These are phyloP conservation scores for Misopates orontium DNA, from an alignment of 257 asterid species.

Conservation along the genomic window DNA sequence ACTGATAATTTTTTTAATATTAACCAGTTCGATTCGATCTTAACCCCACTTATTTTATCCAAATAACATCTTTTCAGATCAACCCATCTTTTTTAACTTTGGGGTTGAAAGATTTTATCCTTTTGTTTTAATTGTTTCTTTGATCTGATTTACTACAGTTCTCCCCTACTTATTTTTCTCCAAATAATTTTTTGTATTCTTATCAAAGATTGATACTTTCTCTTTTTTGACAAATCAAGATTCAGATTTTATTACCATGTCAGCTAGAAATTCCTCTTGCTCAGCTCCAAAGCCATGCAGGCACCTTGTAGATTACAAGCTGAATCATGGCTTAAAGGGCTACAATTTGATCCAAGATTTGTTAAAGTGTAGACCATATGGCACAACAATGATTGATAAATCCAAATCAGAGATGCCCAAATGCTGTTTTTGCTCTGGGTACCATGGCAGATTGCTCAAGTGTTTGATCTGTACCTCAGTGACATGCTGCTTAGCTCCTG, in stretches of 20 bases:
- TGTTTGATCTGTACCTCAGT: slow-evolving; percentile 78
- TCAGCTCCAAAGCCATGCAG: slow-evolving; percentile 57
- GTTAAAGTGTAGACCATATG: slow-evolving; percentile 51
- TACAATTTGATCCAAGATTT: slow-evolving; percentile 50
- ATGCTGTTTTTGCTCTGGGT: slow-evolving; percentile 58
- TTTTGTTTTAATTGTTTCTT: slow-evolving; percentile 22
- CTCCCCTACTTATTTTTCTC: not conserved
- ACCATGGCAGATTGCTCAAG: slow-evolving; percentile 49
- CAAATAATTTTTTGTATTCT: not conserved
- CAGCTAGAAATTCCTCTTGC: slow-evolving; percentile 43
- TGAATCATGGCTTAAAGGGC: slow-evolving; percentile 49
- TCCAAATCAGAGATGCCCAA: slow-evolving; percentile 46
- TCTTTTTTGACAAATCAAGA: slow-evolving; percentile 18
- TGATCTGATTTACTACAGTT: slow-evolving; percentile 24
- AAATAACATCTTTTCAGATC: slow-evolving; percentile 29
- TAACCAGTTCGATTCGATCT: slow-evolving; percentile 1
- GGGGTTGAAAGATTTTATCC: slow-evolving; percentile 30
- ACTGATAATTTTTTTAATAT: not conserved
- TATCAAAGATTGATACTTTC: not conserved
- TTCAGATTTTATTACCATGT: slow-evolving; percentile 38
- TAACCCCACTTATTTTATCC: not conserved
- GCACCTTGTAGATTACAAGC: slow-evolving; percentile 70
- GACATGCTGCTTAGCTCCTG: slow-evolving; percentile 40
- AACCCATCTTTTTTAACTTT: slow-evolving; percentile 21
- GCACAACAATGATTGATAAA: slow-evolving; percentile 48